Evolutionary conservation across 768 basidiomycete genomes (phyloP).

Genomic region (Kwoniella pini): DNA sequence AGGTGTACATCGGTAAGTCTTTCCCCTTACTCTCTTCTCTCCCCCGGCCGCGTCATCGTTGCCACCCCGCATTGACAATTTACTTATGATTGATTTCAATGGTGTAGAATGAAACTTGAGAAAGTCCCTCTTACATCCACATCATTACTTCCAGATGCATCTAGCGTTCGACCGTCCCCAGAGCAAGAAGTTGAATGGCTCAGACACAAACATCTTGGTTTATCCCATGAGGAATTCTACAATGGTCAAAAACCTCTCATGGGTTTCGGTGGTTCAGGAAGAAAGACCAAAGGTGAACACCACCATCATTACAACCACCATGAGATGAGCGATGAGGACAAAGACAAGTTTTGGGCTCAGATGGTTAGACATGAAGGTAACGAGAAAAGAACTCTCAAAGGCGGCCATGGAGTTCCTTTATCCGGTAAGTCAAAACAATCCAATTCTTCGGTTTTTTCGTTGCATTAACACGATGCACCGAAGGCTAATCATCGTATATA

Average conservation of each 20-base stretch:
- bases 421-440: slow-evolving; percentile 65
- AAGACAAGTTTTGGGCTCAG: slow-evolving; percentile 59
- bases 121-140: slow-evolving; percentile 64
- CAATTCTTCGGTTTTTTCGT: background rate
- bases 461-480: background rate
- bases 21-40: background rate
- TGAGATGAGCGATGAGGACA: slow-evolving; percentile 64
- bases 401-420: slow-evolving; percentile 84
- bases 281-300: slow-evolving; percentile 59
- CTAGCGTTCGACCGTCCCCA: slow-evolving; percentile 57
- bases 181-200: slow-evolving; percentile 73
- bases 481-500: slow-evolving; percentile 47
- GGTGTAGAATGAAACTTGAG: slow-evolving; percentile 83
- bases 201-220: slow-evolving; percentile 85
- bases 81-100: slow-evolving; percentile 2
- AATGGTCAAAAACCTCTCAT: slow-evolving; percentile 63
- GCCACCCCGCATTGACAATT: slow-evolving; percentile 32
- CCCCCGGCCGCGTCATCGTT: slow-evolving; percentile 37
- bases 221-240: slow-evolving; percentile 53
- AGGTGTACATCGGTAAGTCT: slow-evolving; percentile 53
- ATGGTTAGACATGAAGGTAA: slow-evolving; percentile 39
- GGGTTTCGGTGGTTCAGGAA: slow-evolving; percentile 73
- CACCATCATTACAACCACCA: slow-evolving; percentile 30
- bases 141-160: slow-evolving; percentile 60
- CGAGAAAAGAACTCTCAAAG: slow-evolving; percentile 57